Base-by-base conservation (phyloP, 2,329 filamentous ascomycete species). In the Neonectria neomacrospora region DNA sequence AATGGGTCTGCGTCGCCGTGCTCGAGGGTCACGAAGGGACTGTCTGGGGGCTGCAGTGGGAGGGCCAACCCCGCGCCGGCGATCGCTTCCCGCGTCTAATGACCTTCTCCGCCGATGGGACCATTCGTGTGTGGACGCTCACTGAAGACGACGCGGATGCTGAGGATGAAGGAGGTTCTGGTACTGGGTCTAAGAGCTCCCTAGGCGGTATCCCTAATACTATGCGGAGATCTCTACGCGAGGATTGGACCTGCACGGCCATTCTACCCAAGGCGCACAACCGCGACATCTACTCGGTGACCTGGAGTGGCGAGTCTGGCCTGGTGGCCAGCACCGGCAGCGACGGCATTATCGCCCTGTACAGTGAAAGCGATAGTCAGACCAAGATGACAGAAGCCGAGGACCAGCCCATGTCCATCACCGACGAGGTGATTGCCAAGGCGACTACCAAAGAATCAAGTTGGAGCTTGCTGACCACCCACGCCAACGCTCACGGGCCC, bases 1-100 rank as follows among this genome's bases (percentile, higher is more conserved):
- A 98, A 76, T 99, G 96, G 96, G 91, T 91, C 11, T 97, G 95
- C 74, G 91, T 97, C 28, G 87, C 91, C 10, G 87, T 94, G 48
- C 82, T 98, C 26, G 88, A 91, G 70, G 94, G 92, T 1, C 95
- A 98, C 75, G 82, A 80, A 28, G 92, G 91, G 2, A 99, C 96
- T 2, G 94, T 98, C 11, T 99, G 96, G 96, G 91, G 89, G 68
- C 76, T 97, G 14, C 90, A 94, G 79, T 94, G 84, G 87, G 92
- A 87, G 82, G 80, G 75, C 5, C 77, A 73, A 30, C 79, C 80
- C 10, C 73, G 74, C 10, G 70, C 74, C 7, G 76, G 77, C 18
- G 77, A 76, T 42, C 75, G 73, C 23, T 87, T 87, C 71, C 85
- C 86, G 1, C 82, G 96, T 34, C 79, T 98, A 37, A 81, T 93